A percentile compares a stretch with the other conserved stretches of the same genome.
Conservation (phyloP, 129 eudicot genomes). For the Escallonia herrerae region DNA sequence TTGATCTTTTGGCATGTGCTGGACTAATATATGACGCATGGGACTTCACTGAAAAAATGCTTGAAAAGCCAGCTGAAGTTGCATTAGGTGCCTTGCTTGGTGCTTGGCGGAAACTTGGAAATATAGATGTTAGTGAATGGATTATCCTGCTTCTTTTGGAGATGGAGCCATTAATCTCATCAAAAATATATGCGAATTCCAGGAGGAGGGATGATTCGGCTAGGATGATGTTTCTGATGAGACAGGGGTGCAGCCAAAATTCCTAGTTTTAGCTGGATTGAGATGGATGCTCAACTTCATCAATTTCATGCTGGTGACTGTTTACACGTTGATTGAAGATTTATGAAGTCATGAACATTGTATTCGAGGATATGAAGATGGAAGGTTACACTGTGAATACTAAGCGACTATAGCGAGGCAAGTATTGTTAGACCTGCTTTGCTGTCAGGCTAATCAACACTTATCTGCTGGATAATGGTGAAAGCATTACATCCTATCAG, state of each 20-base stretch:
- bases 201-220: constrained; percentile 77
- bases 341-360: constrained; percentile 30
- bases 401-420: not conserved
- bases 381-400: constrained; percentile 26
- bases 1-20: constrained; percentile 80
- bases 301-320: constrained; percentile 65
- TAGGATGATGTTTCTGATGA: constrained; percentile 68
- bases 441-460: too few species aligned
- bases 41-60: constrained; percentile 74
- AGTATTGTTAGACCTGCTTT: too few species aligned
- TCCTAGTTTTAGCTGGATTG: constrained; percentile 82
- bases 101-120: constrained; percentile 70
- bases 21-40: constrained; percentile 74
- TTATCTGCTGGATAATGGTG: too few species aligned
- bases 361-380: constrained; percentile 50
- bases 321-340: constrained; percentile 27
- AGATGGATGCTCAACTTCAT: constrained; percentile 41
- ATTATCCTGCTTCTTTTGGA: constrained; percentile 55
- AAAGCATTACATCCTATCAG: too few species aligned
- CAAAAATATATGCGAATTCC: constrained; percentile 60
- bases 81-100: constrained; percentile 70
- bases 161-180: constrained; percentile 57
- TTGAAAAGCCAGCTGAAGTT: constrained; percentile 74
- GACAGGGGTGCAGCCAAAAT: constrained; percentile 57
- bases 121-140: constrained; percentile 55